Evolutionary conservation across 495 filamentous ascomycete species (phyloP).

Genomic region (Recurvomyces mirabilis): DNA sequence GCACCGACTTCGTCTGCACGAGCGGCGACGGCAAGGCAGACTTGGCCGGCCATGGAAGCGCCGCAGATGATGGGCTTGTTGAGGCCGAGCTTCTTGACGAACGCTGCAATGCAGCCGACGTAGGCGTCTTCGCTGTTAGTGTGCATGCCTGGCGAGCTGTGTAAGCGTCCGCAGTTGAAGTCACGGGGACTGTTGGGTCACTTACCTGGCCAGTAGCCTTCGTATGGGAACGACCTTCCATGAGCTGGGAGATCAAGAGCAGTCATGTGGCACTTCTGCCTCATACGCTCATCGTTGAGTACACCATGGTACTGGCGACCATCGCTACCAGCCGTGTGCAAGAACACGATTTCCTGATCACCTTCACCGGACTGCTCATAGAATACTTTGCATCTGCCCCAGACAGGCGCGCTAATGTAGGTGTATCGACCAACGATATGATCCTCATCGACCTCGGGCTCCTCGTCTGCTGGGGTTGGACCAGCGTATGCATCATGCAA

Average conservation of each 20-base stretch:
- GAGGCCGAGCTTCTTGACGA: constrained; percentile 28
- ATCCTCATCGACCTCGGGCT: constrained; percentile 25
- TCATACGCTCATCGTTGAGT: constrained; percentile 31
- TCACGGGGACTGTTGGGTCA: too few relatives aligned
- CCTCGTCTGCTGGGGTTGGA: constrained; percentile 22
- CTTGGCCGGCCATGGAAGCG: constrained; percentile 35
- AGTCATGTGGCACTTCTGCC: constrained; percentile 30
- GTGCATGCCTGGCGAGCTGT: constrained; percentile 27
- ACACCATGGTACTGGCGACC: constrained; percentile 33
- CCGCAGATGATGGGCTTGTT: constrained; percentile 35
- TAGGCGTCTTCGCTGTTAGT: constrained; percentile 34
- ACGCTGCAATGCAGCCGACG: constrained; percentile 30
- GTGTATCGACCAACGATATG: constrained; percentile 31
- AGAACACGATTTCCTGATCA: constrained; percentile 32
- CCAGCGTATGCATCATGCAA: constrained; percentile 31
- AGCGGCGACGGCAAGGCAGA: constrained; percentile 34
- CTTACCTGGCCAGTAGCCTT: constrained; percentile 23
- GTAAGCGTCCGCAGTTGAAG: too few relatives aligned
- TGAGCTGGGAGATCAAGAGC: constrained; percentile 34
- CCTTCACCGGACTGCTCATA: constrained; percentile 31
- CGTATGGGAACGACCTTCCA: constrained; percentile 30
- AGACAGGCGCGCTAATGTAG: constrained; percentile 30
- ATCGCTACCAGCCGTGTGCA: constrained; percentile 34
- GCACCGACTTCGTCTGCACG: constrained; percentile 31
- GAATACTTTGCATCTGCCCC: constrained; percentile 33